These are phyloP conservation scores for Debaryomyces tyrocola DNA, from an alignment of 805 yeast species.

Conservation along the genomic window DNA sequence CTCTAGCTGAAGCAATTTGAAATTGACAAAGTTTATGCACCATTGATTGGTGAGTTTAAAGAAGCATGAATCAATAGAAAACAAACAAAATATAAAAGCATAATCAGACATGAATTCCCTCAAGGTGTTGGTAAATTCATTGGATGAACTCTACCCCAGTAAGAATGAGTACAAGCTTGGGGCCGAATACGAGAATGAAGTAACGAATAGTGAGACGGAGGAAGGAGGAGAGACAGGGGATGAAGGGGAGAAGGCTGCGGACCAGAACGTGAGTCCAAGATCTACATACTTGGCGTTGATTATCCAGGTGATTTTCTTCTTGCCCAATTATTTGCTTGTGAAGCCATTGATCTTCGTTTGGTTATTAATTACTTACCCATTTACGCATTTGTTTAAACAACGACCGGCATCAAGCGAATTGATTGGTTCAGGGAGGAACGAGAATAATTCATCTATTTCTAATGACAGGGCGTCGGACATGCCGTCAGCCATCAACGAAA, in stretches of 20 bases:
- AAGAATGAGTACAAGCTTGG: constrained; percentile 5
- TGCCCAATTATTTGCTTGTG: constrained; percentile 51
- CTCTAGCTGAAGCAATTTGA: too few relatives aligned
- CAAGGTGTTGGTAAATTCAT: constrained; percentile 31
- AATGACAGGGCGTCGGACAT: not conserved
- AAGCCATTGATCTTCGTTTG: constrained; percentile 53
- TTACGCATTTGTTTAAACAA: constrained; percentile 37
- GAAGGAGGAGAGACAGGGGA: constrained; percentile 6
- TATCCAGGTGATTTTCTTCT: constrained; percentile 24
- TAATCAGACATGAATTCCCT: constrained; percentile 31
- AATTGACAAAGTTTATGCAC: not conserved
- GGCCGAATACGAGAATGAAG: constrained; percentile 1
- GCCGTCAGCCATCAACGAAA: constrained; percentile 21
- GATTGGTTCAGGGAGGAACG: not conserved
- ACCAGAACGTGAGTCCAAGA: not conserved
- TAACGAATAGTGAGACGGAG: not conserved
- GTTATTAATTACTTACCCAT: constrained; percentile 57
- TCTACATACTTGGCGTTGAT: not conserved
- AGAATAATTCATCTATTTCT: not conserved
- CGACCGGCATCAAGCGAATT: not conserved
- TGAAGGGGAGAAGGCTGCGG: constrained; percentile 5
- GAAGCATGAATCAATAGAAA: not conserved
- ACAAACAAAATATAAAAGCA: not conserved
- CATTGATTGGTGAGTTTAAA: not conserved
- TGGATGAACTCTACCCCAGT: constrained; percentile 26